Conservation (phyloP, 2,329 filamentous ascomycete genomes). For the Aspergillus oerlinghausenensis region DNA sequence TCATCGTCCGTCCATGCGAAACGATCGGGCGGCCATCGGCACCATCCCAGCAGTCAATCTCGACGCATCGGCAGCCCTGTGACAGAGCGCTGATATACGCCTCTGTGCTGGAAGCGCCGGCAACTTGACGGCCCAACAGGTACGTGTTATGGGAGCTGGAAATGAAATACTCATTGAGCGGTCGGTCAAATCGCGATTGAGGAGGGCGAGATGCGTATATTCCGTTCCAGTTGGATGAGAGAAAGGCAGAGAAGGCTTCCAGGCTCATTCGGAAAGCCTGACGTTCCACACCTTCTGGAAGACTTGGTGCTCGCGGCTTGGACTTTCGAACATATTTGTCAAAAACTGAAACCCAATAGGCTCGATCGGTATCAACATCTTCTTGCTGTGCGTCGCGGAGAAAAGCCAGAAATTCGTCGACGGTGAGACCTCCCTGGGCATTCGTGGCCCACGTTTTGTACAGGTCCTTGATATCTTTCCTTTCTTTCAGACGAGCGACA, state of each 20-base stretch:
- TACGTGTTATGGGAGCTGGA: constrained; percentile 99
- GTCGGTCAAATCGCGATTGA: constrained; percentile 66
- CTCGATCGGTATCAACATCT: constrained; percentile 62
- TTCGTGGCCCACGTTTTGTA: constrained; percentile 61
- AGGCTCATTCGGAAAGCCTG: constrained; percentile 65
- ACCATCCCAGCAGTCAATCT: constrained; percentile 98
- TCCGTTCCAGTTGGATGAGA: constrained; percentile 70
- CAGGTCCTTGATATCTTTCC: constrained; percentile 73
- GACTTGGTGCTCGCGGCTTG: constrained; percentile 44
- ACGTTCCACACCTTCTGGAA: constrained; percentile 38
- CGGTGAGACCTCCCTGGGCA: constrained; percentile 60
- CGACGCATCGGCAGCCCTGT: constrained; percentile 87
- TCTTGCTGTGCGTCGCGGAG: constrained; percentile 70
- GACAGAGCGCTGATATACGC: constrained; percentile 87
- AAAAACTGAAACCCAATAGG: constrained; percentile 69
- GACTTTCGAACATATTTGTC: constrained; percentile 61
- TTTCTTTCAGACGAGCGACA: constrained; percentile 73
- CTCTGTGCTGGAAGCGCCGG: constrained; percentile 85
- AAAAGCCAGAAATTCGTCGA: constrained; percentile 71
- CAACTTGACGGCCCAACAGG: constrained; percentile 83
- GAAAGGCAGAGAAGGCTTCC: constrained; percentile 70
- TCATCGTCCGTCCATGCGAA: constrained; percentile 84
- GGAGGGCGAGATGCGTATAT: constrained; percentile 59
- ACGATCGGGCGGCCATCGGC: constrained; percentile 81
- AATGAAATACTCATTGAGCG: constrained; percentile 95